Evolutionary conservation across 1,284 basidiomycete genomes (phyloP).

Genomic region (Pterulicium gracile): DNA sequence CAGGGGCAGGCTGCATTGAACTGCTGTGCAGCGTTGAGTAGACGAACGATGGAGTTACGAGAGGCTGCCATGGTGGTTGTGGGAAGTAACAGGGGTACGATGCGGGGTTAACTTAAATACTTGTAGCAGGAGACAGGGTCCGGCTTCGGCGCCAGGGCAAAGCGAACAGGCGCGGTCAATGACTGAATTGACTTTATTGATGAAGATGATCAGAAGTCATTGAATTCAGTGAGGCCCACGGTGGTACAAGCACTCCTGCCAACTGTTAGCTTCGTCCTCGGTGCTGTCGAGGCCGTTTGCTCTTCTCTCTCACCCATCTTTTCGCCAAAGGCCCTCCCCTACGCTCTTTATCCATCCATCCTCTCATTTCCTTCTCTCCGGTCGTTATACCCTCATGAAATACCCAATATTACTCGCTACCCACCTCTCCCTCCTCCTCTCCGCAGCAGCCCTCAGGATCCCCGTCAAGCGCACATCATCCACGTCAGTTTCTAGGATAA

Average conservation of each 20-base stretch:
- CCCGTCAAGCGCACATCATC: slow-evolving; percentile 22
- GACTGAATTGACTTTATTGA: too few relatives aligned
- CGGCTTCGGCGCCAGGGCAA: not conserved
- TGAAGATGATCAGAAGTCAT: slow-evolving; percentile 1
- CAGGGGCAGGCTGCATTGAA: slow-evolving; percentile 53
- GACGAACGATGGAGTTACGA: slow-evolving; percentile 50
- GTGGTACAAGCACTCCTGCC: too few relatives aligned
- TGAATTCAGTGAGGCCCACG: too few relatives aligned
- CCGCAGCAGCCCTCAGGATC: slow-evolving; percentile 25
- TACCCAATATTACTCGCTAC: slow-evolving; percentile 17
- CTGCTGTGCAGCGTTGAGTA: slow-evolving; percentile 65
- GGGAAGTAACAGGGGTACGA: slow-evolving; percentile 5
- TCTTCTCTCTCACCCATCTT: too few relatives aligned
- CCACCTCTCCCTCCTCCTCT: slow-evolving; percentile 18
- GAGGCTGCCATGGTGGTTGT: slow-evolving; percentile 41
- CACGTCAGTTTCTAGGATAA: slow-evolving; percentile 10
- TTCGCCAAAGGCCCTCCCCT: too few relatives aligned
- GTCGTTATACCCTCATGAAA: slow-evolving; percentile 20
- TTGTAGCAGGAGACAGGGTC: too few relatives aligned
- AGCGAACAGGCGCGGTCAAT: not conserved
- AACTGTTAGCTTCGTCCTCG: too few relatives aligned
- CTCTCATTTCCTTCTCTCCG: not conserved
- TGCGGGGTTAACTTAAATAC: not conserved
- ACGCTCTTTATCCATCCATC: slow-evolving; percentile 2
- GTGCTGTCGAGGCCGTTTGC: too few relatives aligned